A percentile compares a stretch with the other conserved stretches of the same genome.
phyloP scores from a whole-genome alignment of 2,329 filamentous ascomycete genomes.

The Blumeria graminis region DNA sequence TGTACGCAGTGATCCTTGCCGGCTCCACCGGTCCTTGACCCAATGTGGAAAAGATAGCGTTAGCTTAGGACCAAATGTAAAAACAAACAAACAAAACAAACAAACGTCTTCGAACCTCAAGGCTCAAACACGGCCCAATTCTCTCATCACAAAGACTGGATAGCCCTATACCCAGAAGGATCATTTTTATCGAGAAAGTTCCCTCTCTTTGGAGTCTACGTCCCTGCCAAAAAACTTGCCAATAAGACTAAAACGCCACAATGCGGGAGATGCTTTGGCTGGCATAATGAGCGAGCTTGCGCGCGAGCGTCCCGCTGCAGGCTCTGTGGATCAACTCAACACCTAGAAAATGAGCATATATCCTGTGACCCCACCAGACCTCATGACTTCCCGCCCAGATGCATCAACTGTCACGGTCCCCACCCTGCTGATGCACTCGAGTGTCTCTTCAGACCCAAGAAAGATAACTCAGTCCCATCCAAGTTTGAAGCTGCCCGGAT shows the following conservation, averaged over 20 bases:
- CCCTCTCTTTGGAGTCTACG: neutral
- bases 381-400: neutral
- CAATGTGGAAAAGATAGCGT: too few relatives aligned
- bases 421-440: neutral
- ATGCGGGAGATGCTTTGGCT: neutral
- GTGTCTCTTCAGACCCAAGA: neutral
- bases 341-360: neutral
- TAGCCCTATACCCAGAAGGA: neutral
- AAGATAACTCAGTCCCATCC: neutral
- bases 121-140: neutral
- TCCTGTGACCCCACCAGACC: neutral
- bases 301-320: neutral
- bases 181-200: neutral
- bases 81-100: too few relatives aligned
- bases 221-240: neutral
- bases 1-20: too few relatives aligned
- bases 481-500: neutral
- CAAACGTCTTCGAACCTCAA: too few relatives aligned
- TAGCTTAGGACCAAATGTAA: too few relatives aligned
- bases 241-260: neutral
- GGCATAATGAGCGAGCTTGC: neutral
- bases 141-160: neutral
- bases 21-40: too few relatives aligned
- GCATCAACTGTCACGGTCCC: neutral
- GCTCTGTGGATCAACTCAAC: neutral